Percentiles rank a stretch among this genome's conserved stretches.
Conservation (phyloP, 768 basidiomycete species). For the Boletus pseudo-olivaceus region DNA sequence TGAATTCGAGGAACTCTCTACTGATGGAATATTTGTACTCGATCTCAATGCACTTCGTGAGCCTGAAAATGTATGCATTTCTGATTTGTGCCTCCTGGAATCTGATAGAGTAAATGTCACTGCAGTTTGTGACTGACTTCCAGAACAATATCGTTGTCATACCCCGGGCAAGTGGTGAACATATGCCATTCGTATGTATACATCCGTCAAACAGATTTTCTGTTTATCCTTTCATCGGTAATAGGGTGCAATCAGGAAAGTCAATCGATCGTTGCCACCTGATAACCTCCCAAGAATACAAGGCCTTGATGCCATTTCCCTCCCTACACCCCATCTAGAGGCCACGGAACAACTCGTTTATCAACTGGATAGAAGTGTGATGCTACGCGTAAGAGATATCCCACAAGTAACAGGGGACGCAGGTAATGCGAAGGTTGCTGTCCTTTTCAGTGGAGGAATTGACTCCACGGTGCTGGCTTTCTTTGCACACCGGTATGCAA, state of each 20-base stretch:
- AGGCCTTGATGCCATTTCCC: conserved; percentile 26
- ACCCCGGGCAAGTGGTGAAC: conserved; percentile 18
- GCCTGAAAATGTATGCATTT: conserved; percentile 25
- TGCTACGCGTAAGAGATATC: conserved; percentile 64
- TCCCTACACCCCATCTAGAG: conserved; percentile 23
- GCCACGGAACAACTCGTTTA: conserved; percentile 50
- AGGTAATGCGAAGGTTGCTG: conserved; percentile 60
- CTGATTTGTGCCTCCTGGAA: neutral
- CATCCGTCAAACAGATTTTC: neutral
- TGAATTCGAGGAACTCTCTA: conserved; percentile 59
- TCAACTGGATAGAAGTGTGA: conserved; percentile 64
- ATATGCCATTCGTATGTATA: conserved; percentile 24
- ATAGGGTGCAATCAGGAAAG: conserved; percentile 43
- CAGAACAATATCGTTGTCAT: conserved; percentile 16
- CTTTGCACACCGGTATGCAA: conserved; percentile 67
- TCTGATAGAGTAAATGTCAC: neutral
- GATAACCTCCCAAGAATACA: conserved; percentile 35
- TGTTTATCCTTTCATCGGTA: neutral
- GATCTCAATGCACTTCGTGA: conserved; percentile 35
- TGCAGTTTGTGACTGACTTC: conserved; percentile 23
- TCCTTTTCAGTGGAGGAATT: conserved; percentile 95
- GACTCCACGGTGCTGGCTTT: conserved; percentile 85
- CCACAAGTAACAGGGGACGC: conserved; percentile 41
- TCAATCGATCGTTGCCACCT: conserved; percentile 50
- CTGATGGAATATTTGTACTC: conserved; percentile 53